phyloP scores from a whole-genome alignment of 345 rosid species.

The Atalantia buxifolia region DNA sequence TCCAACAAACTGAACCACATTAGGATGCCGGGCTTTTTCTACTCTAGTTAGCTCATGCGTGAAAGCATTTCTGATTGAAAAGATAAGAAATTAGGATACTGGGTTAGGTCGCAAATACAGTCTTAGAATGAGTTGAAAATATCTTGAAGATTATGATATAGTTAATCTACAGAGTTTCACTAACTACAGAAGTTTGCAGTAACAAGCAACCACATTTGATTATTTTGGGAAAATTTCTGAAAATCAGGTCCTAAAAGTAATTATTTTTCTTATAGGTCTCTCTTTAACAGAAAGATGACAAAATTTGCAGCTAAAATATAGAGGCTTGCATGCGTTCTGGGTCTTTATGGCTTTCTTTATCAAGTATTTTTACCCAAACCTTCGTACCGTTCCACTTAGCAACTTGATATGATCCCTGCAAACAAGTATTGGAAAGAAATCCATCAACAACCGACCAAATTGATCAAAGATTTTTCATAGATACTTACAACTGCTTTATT shows the following conservation, averaged over 20 bases:
- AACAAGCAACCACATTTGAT: not conserved
- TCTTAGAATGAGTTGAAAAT: not conserved
- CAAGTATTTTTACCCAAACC: slow-evolving; percentile 87
- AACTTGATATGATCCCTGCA: slow-evolving; percentile 89
- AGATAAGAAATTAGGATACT: slow-evolving; percentile 4
- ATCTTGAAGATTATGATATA: not conserved
- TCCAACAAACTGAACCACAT: slow-evolving; percentile 97
- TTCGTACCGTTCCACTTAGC: slow-evolving; percentile 99
- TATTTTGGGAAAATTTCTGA: not conserved
- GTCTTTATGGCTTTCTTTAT: slow-evolving; percentile 63
- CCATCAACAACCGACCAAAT: not conserved
- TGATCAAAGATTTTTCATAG: not conserved
- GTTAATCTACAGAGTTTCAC: not conserved
- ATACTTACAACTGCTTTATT: not conserved
- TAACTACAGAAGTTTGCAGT: not conserved
- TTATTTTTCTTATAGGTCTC: not conserved
- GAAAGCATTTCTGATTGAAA: slow-evolving; percentile 67
- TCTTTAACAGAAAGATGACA: not conserved
- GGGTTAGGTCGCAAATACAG: slow-evolving; percentile 8
- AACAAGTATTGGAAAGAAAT: not conserved
- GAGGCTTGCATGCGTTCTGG: slow-evolving; percentile 58
- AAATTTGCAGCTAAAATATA: not conserved
- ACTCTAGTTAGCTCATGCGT: slow-evolving; percentile 74
- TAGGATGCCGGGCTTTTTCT: slow-evolving; percentile 94
- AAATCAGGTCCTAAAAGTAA: not conserved